Evolutionary conservation across 345 rosid species (phyloP), one percentile per base, ranked within the genome.

Genomic region (Clarkia xantiana): DNA sequence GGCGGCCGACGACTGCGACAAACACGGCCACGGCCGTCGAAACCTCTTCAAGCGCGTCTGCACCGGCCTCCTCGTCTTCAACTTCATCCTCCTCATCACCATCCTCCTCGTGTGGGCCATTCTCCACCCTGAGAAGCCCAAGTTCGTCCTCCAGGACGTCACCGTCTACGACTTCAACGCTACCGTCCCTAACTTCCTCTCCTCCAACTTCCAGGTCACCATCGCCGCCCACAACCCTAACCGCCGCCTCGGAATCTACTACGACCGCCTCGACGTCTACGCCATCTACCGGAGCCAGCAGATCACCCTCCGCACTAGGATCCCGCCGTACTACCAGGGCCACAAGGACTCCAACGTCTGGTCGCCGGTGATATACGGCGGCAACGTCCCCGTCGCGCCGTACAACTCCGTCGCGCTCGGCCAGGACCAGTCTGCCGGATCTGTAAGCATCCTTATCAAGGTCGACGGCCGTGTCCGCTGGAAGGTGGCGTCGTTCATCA

Each of bases 331-430:
- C 49, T 71, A 71, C 63, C 79, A 74, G 61, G 64, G 66, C 12
- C 66, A 62, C 34, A 52, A 66, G 46, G 74, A 75, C 45, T 53
- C 34, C 36, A 61, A 52, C 59, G 64, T 75, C 25, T 75, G 80
- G 80, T 75, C 80, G 20, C 74, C 80, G 14, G 58, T 66, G 47
- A 20, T 75, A 53, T 63, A 44, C 42, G 80, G 77, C 22, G 46
- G 44, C 25, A 40, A 17, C 6, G 69, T 71, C 10, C 70, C 77
- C 3, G 47, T 75, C 8, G 58, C 80, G 16, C 77, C 74, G 6
- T 60, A 51, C 63, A 75, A 65, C 59, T 71, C 54, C 18, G 20
- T 55, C 25, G 43, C 55, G 14, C 52, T 75, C 36, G 14, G 14
- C 18, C 59, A 59, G 5, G 69, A 65, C 3, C 60, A 63, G 22